phyloP scores from a whole-genome alignment of 2,329 filamentous ascomycete species.

The Colletotrichum zoysiae region DNA sequence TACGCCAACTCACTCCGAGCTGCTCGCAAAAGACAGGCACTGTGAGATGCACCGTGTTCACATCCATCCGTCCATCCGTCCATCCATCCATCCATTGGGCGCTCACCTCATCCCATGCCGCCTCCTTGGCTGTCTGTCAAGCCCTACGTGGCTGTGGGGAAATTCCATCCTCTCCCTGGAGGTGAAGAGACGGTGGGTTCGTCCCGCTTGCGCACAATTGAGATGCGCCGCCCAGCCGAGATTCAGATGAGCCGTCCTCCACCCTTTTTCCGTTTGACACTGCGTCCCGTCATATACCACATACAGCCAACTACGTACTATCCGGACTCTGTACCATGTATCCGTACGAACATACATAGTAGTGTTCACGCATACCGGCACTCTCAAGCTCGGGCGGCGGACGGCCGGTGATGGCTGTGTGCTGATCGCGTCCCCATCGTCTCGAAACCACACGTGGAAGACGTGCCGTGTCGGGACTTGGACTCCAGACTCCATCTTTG shows the following conservation, averaged over 20 bases:
- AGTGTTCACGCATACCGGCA: background rate
- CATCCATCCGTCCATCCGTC: background rate
- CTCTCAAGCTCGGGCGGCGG: background rate
- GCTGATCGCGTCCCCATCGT: background rate
- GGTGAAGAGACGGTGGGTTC: no score
- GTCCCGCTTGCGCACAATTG: conserved; percentile 27
- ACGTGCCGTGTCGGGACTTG: background rate
- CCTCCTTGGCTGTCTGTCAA: conserved; percentile 2
- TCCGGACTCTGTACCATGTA: no score
- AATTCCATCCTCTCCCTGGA: no score
- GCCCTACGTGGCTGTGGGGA: background rate
- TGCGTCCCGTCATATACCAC: no score
- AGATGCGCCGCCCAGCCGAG: conserved; percentile 17
- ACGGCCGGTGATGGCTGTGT: background rate
- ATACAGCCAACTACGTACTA: no score
- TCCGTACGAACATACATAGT: no score
- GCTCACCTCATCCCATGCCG: background rate
- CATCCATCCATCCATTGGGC: background rate
- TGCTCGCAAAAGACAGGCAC: background rate
- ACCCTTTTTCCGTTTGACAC: no score
- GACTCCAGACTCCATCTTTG: background rate
- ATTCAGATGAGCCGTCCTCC: conserved; percentile 4
- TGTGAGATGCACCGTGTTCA: background rate
- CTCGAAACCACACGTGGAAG: conserved; percentile 8
- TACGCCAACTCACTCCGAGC: no score